Percentiles rank a stretch among this genome's conserved stretches.
These are phyloP conservation scores for Leptodermis oblonga DNA, from an alignment of 257 asterid species.

Conservation along the genomic window DNA sequence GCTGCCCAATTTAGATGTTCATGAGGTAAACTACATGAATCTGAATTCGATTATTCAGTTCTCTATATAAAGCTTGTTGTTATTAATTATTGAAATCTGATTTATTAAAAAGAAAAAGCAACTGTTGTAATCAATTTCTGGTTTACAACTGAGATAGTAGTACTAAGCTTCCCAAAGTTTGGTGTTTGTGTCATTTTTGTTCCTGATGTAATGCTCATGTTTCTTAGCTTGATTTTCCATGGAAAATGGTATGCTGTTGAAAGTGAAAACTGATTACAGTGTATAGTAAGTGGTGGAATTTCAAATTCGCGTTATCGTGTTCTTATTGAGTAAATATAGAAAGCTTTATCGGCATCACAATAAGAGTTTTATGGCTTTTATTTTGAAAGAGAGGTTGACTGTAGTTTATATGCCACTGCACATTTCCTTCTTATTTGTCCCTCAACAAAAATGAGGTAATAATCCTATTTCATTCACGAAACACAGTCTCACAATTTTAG, in stretches of 20 bases:
- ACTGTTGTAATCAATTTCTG: not conserved
- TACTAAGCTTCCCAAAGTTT: too few relatives aligned
- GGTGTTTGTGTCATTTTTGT: too few relatives aligned
- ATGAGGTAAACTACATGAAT: conserved; percentile 52
- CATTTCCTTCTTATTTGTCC: not conserved
- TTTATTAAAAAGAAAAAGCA: not conserved
- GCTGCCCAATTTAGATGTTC: conserved; percentile 46
- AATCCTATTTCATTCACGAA: not conserved
- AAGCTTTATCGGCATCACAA: too few relatives aligned
- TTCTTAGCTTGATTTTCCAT: not conserved
- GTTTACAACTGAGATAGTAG: not conserved
- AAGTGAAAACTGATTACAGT: not conserved
- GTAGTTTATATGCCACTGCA: not conserved
- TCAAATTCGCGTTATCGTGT: not conserved
- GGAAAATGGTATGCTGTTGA: not conserved
- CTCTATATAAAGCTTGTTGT: too few relatives aligned
- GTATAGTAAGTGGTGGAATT: not conserved
- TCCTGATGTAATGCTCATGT: not conserved
- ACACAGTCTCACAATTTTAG: not conserved
- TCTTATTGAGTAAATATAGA: not conserved
- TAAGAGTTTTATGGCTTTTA: too few relatives aligned
- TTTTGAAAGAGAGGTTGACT: too few relatives aligned
- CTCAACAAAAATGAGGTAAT: not conserved
- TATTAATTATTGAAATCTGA: too few relatives aligned
- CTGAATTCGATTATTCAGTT: not conserved